Evolutionary conservation across 2,329 filamentous ascomycete species (phyloP).

Genomic region (Rhinocladiella similis): DNA sequence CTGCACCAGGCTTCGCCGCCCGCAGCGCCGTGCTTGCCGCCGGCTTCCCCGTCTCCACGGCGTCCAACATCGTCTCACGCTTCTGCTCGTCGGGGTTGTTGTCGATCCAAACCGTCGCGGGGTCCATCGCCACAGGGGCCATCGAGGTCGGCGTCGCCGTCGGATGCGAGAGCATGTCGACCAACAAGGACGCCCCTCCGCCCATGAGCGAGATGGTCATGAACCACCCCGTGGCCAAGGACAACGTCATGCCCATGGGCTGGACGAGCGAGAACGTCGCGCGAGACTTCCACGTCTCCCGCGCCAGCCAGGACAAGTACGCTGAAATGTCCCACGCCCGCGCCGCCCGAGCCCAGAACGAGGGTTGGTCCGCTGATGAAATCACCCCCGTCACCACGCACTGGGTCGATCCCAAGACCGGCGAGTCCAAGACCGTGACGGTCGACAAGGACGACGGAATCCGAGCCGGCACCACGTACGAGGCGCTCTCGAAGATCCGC

Average conservation of each 20-base stretch:
- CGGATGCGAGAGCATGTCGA: constrained; percentile 94
- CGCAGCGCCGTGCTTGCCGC: constrained; percentile 86
- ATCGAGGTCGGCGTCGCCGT: constrained; percentile 93
- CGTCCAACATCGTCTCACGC: constrained; percentile 83
- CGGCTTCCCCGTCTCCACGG: constrained; percentile 80
- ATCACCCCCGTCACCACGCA: constrained; percentile 84
- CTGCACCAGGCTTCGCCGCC: constrained; percentile 88
- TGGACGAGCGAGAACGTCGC: constrained; percentile 95
- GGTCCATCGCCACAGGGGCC: constrained; percentile 86
- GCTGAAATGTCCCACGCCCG: constrained; percentile 88
- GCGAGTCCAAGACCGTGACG: constrained; percentile 77
- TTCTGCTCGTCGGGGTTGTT: constrained; percentile 94
- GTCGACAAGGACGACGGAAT: constrained; percentile 87
- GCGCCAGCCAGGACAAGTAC: constrained; percentile 82
- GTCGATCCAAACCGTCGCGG: constrained; percentile 89
- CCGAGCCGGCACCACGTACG: constrained; percentile 77
- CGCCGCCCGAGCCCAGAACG: constrained; percentile 77
- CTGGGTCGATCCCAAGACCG: constrained; percentile 86
- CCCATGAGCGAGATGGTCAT: constrained; percentile 91
- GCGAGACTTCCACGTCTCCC: constrained; percentile 72
- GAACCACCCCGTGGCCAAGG: constrained; percentile 74
- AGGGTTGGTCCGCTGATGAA: constrained; percentile 89
- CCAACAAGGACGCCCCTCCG: constrained; percentile 77
- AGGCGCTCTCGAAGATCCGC: constrained; percentile 83
- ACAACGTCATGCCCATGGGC: constrained; percentile 98